A percentile compares a stretch with the other conserved stretches of the same genome.
Evolutionary conservation across 1,284 basidiomycete genomes (phyloP).

Genomic region (Xerocomus nothofagi): DNA sequence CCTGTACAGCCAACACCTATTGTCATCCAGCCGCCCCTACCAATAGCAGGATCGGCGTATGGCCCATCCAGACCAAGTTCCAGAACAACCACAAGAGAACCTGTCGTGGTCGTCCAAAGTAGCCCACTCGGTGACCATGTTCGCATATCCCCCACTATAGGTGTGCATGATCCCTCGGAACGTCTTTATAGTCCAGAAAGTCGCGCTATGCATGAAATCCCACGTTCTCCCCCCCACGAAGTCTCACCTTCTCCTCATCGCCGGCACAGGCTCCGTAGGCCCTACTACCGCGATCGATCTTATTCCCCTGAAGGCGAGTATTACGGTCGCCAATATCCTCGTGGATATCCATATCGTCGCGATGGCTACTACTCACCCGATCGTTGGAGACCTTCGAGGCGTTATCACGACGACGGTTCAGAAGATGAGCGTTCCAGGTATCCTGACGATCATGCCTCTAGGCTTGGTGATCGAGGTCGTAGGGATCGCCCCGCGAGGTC

Average conservation of each 20-base stretch:
- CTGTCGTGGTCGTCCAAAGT: slow-evolving; percentile 19
- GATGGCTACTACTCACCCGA: slow-evolving; percentile 18
- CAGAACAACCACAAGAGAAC: slow-evolving; percentile 14
- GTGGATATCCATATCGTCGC: slow-evolving; percentile 7
- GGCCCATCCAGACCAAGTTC: slow-evolving; percentile 21
- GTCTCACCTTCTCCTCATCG: slow-evolving; percentile 17
- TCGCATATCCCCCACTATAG: slow-evolving; percentile 27
- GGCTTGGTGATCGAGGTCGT: not conserved
- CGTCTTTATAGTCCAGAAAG: slow-evolving; percentile 10
- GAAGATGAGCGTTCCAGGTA: slow-evolving; percentile 2
- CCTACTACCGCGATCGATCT: slow-evolving; percentile 3
- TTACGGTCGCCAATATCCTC: slow-evolving; percentile 10
- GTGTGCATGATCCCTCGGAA: slow-evolving; percentile 3
- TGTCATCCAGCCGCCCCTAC: slow-evolving; percentile 22
- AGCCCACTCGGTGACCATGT: slow-evolving; percentile 11
- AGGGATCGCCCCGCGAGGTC: not conserved
- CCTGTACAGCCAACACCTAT: slow-evolving; percentile 10
- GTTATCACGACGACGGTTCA: slow-evolving; percentile 1
- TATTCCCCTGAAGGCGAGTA: slow-evolving; percentile 14
- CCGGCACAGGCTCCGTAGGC: not conserved
- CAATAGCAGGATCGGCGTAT: slow-evolving; percentile 7
- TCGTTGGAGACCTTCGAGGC: not conserved
- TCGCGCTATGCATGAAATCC: not conserved
- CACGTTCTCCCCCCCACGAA: slow-evolving; percentile 7
- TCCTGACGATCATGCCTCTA: not conserved